Percentiles rank a stretch among this genome's conserved stretches.
These are phyloP conservation scores for Wallemia hederae DNA, from an alignment of 1,284 basidiomycete species.

Conservation along the genomic window DNA sequence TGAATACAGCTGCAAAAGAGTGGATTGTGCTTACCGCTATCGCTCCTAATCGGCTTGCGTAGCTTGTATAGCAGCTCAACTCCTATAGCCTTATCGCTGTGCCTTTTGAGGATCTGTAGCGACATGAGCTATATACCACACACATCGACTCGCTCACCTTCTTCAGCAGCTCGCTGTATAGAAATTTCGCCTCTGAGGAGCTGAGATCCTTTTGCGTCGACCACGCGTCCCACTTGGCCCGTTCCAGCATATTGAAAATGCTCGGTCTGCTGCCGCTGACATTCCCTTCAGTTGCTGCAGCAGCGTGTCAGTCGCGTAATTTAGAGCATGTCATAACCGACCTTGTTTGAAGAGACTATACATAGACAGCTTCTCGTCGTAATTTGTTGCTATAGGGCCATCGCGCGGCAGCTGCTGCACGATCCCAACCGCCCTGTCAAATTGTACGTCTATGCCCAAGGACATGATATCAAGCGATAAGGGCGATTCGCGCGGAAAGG, in stretches of 20 bases:
- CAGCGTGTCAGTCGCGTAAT: not conserved
- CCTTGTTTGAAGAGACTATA: conserved; percentile 88
- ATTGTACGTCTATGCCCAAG: conserved; percentile 25
- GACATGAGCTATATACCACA: no score
- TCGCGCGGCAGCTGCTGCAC: conserved; percentile 73
- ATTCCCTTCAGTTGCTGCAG: conserved; percentile 60
- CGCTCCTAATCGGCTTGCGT: not conserved
- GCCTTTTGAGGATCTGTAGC: not conserved
- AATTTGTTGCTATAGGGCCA: conserved; percentile 82
- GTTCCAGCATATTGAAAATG: conserved; percentile 68
- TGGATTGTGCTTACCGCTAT: no score
- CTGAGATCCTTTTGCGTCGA: conserved; percentile 59
- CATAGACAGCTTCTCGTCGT: conserved; percentile 83
- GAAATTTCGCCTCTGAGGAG: conserved; percentile 50
- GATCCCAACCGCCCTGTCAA: conserved; percentile 78
- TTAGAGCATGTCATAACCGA: conserved; percentile 15
- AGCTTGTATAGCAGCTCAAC: not conserved
- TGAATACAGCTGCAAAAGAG: not conserved
- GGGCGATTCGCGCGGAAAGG: no score
- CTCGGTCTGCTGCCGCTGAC: conserved; percentile 50
- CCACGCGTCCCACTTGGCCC: conserved; percentile 96
- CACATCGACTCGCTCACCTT: conserved; percentile 24
- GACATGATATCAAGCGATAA: no score
- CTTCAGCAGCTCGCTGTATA: conserved; percentile 61
- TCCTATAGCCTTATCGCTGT: not conserved